A percentile compares a stretch with the other conserved stretches of the same genome.
Evolutionary conservation across 1,139 yeast genomes (phyloP).

Genomic region (Kodamaea derodonti): DNA sequence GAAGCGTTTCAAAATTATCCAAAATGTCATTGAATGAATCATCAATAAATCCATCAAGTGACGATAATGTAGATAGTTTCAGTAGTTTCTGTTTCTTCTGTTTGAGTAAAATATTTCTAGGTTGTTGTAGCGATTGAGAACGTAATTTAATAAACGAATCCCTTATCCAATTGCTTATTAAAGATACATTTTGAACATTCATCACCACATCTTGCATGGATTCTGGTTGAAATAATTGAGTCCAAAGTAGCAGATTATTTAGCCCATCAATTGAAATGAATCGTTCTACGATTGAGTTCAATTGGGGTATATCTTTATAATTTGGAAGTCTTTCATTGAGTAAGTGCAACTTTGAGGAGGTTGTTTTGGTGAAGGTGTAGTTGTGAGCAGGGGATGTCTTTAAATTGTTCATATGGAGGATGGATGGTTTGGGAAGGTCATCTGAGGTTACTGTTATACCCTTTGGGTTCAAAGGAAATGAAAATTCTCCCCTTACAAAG

Average conservation of each 20-base stretch:
- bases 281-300: conserved; percentile 19
- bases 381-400: neutral
- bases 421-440: neutral
- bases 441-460: neutral
- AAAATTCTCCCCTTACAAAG: neutral
- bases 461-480: no score
- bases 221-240: conserved; percentile 41
- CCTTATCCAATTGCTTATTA: conserved; percentile 45
- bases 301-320: conserved; percentile 12
- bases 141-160: conserved; percentile 44
- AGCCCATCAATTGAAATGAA: conserved; percentile 11
- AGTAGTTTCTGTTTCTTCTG: conserved; percentile 16
- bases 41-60: conserved; percentile 26
- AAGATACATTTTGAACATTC: conserved; percentile 15
- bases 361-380: conserved; percentile 1
- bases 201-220: conserved; percentile 34
- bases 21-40: conserved; percentile 15
- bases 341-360: conserved; percentile 4
- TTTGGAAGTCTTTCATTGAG: conserved; percentile 12
- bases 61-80: conserved; percentile 11
- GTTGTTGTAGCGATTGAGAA: conserved; percentile 27
- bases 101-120: conserved; percentile 24
- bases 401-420: neutral
- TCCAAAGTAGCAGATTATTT: conserved; percentile 31
- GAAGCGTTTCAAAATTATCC: conserved; percentile 9